A percentile compares a stretch with the other conserved stretches of the same genome.
phyloP scores from a whole-genome alignment of 805 yeast species.

The Sungouiozyma intestinalis region DNA sequence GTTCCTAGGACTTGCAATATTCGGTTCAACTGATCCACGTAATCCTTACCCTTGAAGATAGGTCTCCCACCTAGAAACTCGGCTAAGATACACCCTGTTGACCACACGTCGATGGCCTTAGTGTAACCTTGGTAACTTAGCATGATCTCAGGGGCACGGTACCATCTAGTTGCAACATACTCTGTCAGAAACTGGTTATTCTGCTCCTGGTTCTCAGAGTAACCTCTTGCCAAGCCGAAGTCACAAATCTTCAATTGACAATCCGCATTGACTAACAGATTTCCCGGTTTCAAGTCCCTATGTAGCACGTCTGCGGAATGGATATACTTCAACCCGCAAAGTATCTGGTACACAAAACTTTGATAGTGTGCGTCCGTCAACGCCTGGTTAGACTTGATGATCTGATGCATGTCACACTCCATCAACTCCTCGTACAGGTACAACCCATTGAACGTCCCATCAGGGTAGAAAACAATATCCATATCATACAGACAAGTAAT shows the following conservation, averaged over 20 bases:
- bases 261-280: slow-evolving; percentile 85
- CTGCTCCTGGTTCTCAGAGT: slow-evolving; percentile 67
- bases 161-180: slow-evolving; percentile 98
- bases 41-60: slow-evolving; percentile 88
- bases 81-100: slow-evolving; percentile 94
- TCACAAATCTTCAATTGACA: slow-evolving; percentile 95
- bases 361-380: slow-evolving; percentile 93
- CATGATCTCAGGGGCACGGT: slow-evolving; percentile 97
- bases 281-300: slow-evolving; percentile 91
- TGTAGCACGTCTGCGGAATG: slow-evolving; percentile 91
- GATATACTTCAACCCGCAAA: slow-evolving; percentile 82
- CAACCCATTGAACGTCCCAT: slow-evolving; percentile 77
- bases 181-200: slow-evolving; percentile 94
- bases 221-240: slow-evolving; percentile 92
- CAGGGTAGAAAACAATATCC: slow-evolving; percentile 62
- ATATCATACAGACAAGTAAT: slow-evolving; percentile 91
- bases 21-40: slow-evolving; percentile 88
- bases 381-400: slow-evolving; percentile 86
- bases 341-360: slow-evolving; percentile 79
- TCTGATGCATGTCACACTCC: slow-evolving; percentile 99
- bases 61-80: slow-evolving; percentile 88
- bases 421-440: slow-evolving; percentile 91
- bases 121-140: slow-evolving; percentile 88
- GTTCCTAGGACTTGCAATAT: slow-evolving; percentile 86
- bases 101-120: slow-evolving; percentile 95